These are phyloP conservation scores for Xylariaceae sp. DNA, from an alignment of 2,329 filamentous ascomycete genomes.

Conservation along the genomic window DNA sequence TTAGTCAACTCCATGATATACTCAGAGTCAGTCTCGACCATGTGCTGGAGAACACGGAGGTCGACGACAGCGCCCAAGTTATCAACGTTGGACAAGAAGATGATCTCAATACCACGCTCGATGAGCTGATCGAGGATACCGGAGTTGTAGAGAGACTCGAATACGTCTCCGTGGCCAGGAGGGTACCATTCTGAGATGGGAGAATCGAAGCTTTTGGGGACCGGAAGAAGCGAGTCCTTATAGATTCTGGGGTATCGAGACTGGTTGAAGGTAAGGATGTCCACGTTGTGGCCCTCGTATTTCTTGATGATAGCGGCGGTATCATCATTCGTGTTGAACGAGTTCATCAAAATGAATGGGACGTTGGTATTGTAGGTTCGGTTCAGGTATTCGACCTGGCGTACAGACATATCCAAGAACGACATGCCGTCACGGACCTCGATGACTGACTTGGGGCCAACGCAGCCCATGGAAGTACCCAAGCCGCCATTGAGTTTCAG, in stretches of 20 bases:
- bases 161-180: slow-evolving; percentile 97
- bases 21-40: slow-evolving; percentile 94
- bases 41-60: slow-evolving; percentile 97
- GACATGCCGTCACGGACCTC: slow-evolving; percentile 99
- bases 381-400: slow-evolving; percentile 99
- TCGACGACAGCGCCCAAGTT: slow-evolving; percentile 97
- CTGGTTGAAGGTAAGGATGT: slow-evolving; percentile 99
- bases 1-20: slow-evolving; percentile 99
- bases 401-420: slow-evolving; percentile 96
- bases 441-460: slow-evolving; percentile 98
- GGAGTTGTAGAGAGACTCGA: slow-evolving; percentile 99
- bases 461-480: slow-evolving; percentile 98
- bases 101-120: slow-evolving; percentile 89
- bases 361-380: slow-evolving; percentile 96
- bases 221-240: slow-evolving; percentile 96
- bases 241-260: slow-evolving; percentile 95
- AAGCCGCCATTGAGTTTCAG: slow-evolving; percentile 99
- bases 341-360: slow-evolving; percentile 99
- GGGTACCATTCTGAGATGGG: slow-evolving; percentile 97
- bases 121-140: slow-evolving; percentile 95
- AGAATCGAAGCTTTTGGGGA: slow-evolving; percentile 83
- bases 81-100: slow-evolving; percentile 99
- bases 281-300: slow-evolving; percentile 99
- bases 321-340: slow-evolving; percentile 98
- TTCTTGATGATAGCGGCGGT: slow-evolving; percentile 99